Conservation (phyloP, 2,329 filamentous ascomycete genomes). For the Didymella glomerata region DNA sequence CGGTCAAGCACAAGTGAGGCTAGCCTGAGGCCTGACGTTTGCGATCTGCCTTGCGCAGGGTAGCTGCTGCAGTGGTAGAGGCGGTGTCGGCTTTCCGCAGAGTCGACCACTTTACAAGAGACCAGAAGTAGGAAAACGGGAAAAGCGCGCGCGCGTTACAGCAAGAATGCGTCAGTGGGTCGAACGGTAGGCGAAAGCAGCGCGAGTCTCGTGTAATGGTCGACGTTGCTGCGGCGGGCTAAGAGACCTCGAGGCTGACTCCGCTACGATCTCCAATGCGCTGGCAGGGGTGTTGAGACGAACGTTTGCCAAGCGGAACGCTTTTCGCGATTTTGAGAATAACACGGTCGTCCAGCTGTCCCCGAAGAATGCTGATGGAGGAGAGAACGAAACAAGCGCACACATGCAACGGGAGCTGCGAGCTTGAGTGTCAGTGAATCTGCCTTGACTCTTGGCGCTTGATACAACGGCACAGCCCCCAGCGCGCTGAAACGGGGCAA, state of each 20-base stretch:
- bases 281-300: constrained; percentile 36
- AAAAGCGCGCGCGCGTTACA: constrained; percentile 37
- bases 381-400: constrained; percentile 39
- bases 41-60: constrained; percentile 47
- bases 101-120: constrained; percentile 39
- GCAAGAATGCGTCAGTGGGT: constrained; percentile 26
- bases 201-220: constrained; percentile 33
- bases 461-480: constrained; percentile 48
- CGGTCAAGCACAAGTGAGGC: constrained; percentile 34
- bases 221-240: constrained; percentile 25
- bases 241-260: constrained; percentile 50
- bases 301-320: constrained; percentile 41
- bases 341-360: constrained; percentile 28
- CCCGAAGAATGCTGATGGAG: constrained; percentile 28
- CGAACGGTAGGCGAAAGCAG: constrained; percentile 36
- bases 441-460: constrained; percentile 35
- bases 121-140: constrained; percentile 30
- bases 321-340: constrained; percentile 28
- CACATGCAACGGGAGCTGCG: constrained; percentile 38
- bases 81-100: constrained; percentile 43
- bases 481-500: constrained; percentile 23
- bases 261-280: constrained; percentile 31
- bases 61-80: constrained; percentile 42
- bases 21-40: constrained; percentile 37
- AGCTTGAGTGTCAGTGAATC: constrained; percentile 38